Evolutionary conservation across 495 filamentous ascomycete genomes (phyloP).

Genomic region (Diplogelasinospora grovesii): DNA sequence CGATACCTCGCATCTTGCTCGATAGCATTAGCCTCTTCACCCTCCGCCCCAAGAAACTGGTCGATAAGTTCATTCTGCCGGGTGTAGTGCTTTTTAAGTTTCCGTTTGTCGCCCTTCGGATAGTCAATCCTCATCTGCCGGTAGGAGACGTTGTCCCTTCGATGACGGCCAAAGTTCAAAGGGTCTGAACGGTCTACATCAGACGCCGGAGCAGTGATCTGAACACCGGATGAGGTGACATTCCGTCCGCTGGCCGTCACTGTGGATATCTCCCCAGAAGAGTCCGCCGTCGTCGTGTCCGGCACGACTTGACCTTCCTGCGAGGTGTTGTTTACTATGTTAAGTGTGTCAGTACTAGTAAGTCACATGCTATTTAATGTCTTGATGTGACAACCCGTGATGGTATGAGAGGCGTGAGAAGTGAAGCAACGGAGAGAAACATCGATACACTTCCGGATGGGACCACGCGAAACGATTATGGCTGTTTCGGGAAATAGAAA

Average conservation of each 20-base stretch:
- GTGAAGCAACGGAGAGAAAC: too few relatives aligned
- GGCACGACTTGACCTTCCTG: conserved; percentile 8
- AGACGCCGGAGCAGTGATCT: conserved; percentile 11
- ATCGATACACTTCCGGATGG: too few relatives aligned
- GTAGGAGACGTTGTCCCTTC: conserved; percentile 31
- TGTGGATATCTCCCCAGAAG: too few relatives aligned
- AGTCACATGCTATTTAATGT: too few relatives aligned
- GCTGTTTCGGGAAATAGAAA: not conserved
- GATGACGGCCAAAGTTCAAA: conserved; percentile 34
- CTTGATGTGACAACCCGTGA: too few relatives aligned
- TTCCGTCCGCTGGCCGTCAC: not conserved
- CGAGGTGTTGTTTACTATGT: conserved; percentile 5
- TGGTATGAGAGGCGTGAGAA: too few relatives aligned
- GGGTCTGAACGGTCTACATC: conserved; percentile 25
- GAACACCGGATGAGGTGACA: not conserved
- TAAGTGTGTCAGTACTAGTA: too few relatives aligned
- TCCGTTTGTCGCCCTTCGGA: conserved; percentile 36
- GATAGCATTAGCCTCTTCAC: conserved; percentile 43
- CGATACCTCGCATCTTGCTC: conserved; percentile 43
- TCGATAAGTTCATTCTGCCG: conserved; percentile 51
- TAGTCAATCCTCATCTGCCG: conserved; percentile 39
- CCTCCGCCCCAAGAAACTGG: conserved; percentile 45
- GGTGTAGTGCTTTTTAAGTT: conserved; percentile 48
- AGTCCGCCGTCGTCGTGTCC: conserved; percentile 5
- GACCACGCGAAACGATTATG: too few relatives aligned